Conservation (phyloP, 2,329 filamentous ascomycete species). For the Drechslerella stenobrocha region DNA sequence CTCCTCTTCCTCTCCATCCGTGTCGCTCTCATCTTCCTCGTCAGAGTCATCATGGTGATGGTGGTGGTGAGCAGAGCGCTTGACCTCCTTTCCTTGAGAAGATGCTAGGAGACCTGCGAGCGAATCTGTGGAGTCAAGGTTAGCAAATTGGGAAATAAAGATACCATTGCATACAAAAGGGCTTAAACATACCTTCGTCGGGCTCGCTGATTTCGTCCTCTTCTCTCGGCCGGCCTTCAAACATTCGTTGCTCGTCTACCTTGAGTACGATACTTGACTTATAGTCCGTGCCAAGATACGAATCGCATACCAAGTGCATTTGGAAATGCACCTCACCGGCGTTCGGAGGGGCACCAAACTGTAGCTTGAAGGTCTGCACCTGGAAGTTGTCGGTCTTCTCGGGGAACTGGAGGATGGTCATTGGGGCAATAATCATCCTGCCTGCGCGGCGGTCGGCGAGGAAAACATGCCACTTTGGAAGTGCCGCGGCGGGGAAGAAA, state of each 20-base stretch:
- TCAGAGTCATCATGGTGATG: slow-evolving; percentile 65
- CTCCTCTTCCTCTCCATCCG: slow-evolving; percentile 65
- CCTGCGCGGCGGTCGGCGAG: slow-evolving; percentile 90
- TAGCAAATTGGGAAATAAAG: slow-evolving; percentile 48
- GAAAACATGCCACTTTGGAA: slow-evolving; percentile 92
- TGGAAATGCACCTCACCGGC: slow-evolving; percentile 91
- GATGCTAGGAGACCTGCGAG: slow-evolving; percentile 88
- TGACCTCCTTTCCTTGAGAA: slow-evolving; percentile 70
- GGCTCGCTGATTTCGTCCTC: slow-evolving; percentile 98
- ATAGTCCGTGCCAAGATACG: slow-evolving; percentile 90
- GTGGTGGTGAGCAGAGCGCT: slow-evolving; percentile 62
- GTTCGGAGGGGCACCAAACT: slow-evolving; percentile 92
- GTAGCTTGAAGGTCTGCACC: slow-evolving; percentile 94
- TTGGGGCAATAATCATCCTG: slow-evolving; percentile 94
- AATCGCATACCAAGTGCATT: slow-evolving; percentile 91
- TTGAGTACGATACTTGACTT: slow-evolving; percentile 86
- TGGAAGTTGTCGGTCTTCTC: slow-evolving; percentile 86
- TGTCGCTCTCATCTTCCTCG: slow-evolving; percentile 77
- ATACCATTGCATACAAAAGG: slow-evolving; percentile 19
- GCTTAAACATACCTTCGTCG: slow-evolving; percentile 78
- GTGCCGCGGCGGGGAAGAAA: slow-evolving; percentile 84
- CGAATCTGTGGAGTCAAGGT: slow-evolving; percentile 65
- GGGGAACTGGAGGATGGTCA: slow-evolving; percentile 86
- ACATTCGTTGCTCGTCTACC: slow-evolving; percentile 86
- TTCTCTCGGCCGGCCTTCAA: slow-evolving; percentile 69